Base-by-base conservation (phyloP, 2,329 filamentous ascomycete genomes). In the Ilyonectria mors-panacis region DNA sequence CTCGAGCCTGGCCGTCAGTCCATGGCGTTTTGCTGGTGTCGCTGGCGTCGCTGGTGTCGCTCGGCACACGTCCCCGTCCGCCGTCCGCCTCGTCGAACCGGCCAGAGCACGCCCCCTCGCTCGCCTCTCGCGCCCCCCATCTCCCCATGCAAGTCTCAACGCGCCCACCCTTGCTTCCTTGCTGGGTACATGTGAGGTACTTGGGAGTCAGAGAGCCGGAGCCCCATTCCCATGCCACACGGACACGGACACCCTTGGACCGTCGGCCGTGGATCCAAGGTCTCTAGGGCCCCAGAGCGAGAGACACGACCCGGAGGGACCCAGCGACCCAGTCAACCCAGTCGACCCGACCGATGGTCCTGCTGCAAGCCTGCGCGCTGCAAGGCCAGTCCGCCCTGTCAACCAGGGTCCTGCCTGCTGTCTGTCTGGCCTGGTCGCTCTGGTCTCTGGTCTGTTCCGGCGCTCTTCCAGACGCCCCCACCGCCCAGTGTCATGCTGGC, bases 381-480 rank as follows among this genome's bases (percentile, higher is more conserved):
- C 59, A 72, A 70, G 68, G 62, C 70, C 73, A 76, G 69, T 70
- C 72, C 74, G 72, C 73, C 73, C 72, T 76, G 73, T 76, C 71
- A 73, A 75, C 74, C 65, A 68, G 74, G 73, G 72, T 74, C 69
- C 66, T 63, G 66, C 63, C 67, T 65, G 67, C 63, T 63, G 68
- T 59, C 63, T 70, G 64, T 65, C 59, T 74, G 62, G 67, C 57
- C 26, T 26, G 26, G 26, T 26, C 26, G n/a, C n/a, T 26, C 26
- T 23, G 21, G 21, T 23, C 21, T 26, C 26, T 26, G 26, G 26
- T 26, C 26, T 26, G 64, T 70, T 58, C 68, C 67, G 65, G 68
- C 65, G 73, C 72, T 70, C 69, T 75, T 51, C 57, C 28, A 65
- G 69, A 65, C 61, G 69, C 70, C 67, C 74, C 74, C 74, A 76